A percentile compares a stretch with the other conserved stretches of the same genome.
Conservation (phyloP, 139 green algal species). For the Nannochloris sp. region DNA sequence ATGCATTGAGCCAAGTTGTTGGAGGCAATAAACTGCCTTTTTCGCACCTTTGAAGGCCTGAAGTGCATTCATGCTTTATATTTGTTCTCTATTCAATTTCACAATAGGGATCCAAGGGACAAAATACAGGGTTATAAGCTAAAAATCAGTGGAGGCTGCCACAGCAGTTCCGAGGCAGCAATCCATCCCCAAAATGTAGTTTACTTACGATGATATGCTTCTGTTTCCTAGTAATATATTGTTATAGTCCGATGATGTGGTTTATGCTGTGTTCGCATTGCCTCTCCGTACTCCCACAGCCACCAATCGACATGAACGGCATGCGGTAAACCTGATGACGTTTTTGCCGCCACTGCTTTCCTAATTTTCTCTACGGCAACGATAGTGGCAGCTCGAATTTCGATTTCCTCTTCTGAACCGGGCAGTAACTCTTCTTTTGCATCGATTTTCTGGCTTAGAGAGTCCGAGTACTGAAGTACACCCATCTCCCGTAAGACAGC, state of each 20-base stretch:
- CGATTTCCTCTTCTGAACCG: conserved; percentile 53
- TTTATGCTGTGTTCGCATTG: conserved; percentile 16
- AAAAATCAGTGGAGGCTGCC: too few species aligned
- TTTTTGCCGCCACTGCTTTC: conserved; percentile 12
- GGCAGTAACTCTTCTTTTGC: conserved; percentile 29
- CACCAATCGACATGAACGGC: conserved; percentile 73
- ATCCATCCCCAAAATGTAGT: too few species aligned
- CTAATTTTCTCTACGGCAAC: conserved; percentile 56
- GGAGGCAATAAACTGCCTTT: too few species aligned
- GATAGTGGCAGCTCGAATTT: conserved; percentile 65
- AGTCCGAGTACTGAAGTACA: conserved; percentile 47
- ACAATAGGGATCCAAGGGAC: too few species aligned
- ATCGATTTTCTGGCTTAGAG: conserved; percentile 26
- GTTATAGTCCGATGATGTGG: conserved; percentile 71
- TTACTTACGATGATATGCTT: too few species aligned
- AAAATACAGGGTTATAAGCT: too few species aligned
- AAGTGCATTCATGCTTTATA: too few species aligned
- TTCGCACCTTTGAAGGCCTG: too few species aligned
- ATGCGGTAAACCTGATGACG: conserved; percentile 6
- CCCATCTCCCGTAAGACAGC: conserved; percentile 57
- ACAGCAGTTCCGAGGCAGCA: too few species aligned
- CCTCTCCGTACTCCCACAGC: conserved; percentile 74
- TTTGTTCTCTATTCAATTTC: too few species aligned
- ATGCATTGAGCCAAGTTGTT: too few species aligned
- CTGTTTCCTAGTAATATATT: conserved; percentile 78